These are phyloP conservation scores for Trichosporon coremiiforme DNA, from an alignment of 1,284 basidiomycete species.

Conservation along the genomic window DNA sequence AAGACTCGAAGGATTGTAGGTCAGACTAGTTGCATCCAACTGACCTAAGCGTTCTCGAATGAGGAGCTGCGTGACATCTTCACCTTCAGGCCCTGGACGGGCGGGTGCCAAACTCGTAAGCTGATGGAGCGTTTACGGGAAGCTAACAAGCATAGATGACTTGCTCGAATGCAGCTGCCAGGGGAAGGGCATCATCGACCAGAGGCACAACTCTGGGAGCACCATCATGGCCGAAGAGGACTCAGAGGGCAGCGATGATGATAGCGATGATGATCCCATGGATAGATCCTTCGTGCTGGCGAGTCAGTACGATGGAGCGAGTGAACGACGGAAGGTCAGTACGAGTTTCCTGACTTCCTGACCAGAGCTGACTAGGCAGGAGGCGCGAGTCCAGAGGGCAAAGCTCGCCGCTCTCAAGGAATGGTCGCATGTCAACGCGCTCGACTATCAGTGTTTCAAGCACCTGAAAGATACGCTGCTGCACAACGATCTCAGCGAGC, in stretches of 20 bases:
- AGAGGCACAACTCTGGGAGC: conserved; percentile 23
- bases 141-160: conserved; percentile 54
- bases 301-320: conserved; percentile 60
- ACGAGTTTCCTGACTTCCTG: neutral
- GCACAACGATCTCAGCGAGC: conserved; percentile 28
- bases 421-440: conserved; percentile 77
- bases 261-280: conserved; percentile 37
- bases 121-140: conserved; percentile 22
- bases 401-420: conserved; percentile 79
- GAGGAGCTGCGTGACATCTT: conserved; percentile 94
- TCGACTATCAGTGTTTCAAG: conserved; percentile 49
- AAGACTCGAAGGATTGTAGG: conserved; percentile 69
- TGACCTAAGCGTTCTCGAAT: conserved; percentile 68
- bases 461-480: conserved; percentile 59
- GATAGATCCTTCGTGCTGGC: conserved; percentile 69
- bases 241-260: conserved; percentile 37
- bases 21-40: conserved; percentile 60
- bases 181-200: conserved; percentile 30
- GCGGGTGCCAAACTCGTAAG: conserved; percentile 75
- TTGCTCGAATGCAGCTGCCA: conserved; percentile 72
- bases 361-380: conserved; percentile 15
- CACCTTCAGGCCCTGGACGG: conserved; percentile 74
- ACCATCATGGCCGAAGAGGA: conserved; percentile 15
- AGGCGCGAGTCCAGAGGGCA: conserved; percentile 64
- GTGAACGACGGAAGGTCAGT: conserved; percentile 56